A percentile compares a stretch with the other conserved stretches of the same genome.
Conservation (phyloP, 768 basidiomycete genomes). For the Lentinula raphanica region DNA sequence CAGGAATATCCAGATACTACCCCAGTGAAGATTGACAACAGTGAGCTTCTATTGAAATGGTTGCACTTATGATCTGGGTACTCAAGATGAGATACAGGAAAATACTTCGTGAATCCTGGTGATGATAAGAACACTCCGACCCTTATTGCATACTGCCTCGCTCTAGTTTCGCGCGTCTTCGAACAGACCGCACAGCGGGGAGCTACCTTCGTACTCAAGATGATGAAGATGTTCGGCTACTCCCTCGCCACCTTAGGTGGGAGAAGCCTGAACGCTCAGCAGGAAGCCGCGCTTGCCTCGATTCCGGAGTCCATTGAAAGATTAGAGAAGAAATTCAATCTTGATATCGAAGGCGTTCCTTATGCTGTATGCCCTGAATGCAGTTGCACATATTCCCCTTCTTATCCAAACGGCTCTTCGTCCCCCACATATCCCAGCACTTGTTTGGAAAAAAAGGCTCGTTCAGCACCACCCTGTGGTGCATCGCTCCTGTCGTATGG, state of each 20-base stretch:
- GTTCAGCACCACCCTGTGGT: not conserved
- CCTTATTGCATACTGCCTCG: not conserved
- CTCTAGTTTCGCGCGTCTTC: not conserved
- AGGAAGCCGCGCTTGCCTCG: not conserved
- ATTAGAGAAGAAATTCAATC: constrained; percentile 1
- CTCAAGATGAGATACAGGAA: not conserved
- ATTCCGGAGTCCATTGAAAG: not conserved
- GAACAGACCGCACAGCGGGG: not conserved
- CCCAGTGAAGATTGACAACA: not conserved
- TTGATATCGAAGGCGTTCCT: not conserved
- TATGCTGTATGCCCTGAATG: constrained; percentile 2
- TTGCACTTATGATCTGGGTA: not conserved
- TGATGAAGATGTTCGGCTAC: not conserved
- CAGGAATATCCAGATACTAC: not conserved
- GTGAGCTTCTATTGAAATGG: not conserved
- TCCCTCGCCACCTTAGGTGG: not conserved
- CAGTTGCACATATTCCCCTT: not conserved
- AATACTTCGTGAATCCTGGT: not conserved
- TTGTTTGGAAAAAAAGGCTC: not conserved
- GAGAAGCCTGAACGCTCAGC: not conserved
- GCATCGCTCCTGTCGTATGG: not conserved
- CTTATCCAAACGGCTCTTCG: not conserved
- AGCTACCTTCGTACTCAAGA: not conserved
- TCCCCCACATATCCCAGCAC: not conserved
- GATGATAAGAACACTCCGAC: not conserved